Evolutionary conservation across 108 stramenopile genomes (phyloP).

Genomic region (Bacterosira constricta): DNA sequence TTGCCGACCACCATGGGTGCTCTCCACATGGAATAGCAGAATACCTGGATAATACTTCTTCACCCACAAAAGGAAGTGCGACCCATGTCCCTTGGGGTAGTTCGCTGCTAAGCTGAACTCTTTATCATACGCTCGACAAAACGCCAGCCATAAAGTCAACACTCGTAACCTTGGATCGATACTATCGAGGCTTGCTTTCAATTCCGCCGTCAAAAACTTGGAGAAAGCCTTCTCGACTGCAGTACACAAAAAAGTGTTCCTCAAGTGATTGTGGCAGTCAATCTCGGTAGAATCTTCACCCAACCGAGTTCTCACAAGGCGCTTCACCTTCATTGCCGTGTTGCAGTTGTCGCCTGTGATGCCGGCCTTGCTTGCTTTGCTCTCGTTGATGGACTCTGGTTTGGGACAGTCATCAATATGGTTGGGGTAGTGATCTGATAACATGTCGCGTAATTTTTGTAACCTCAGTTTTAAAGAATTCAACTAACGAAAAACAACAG

Average conservation of each 20-base stretch:
- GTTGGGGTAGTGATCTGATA: no score
- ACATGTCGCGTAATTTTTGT: no score
- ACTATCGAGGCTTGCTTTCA: neutral
- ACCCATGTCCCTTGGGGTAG: conserved; percentile 9
- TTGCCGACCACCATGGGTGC: neutral
- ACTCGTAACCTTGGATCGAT: conserved; percentile 3
- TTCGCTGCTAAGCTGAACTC: conserved; percentile 6
- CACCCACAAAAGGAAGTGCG: neutral
- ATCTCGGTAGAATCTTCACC: neutral
- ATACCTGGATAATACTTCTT: neutral
- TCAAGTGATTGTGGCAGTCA: conserved; percentile 1
- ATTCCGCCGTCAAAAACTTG: neutral
- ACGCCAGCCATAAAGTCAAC: neutral
- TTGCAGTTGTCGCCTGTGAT: neutral
- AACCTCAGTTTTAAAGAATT: no score
- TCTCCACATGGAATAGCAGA: conserved; percentile 9
- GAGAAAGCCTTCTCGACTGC: neutral
- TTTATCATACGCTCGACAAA: conserved; percentile 4
- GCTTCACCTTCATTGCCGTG: neutral
- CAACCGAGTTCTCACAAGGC: neutral
- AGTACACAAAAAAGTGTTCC: neutral
- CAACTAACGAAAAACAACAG: no score
- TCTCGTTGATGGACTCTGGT: no score
- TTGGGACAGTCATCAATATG: no score
- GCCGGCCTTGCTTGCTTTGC: no score